phyloP scores from a whole-genome alignment of 805 yeast species.

The Ogataea henricii region DNA sequence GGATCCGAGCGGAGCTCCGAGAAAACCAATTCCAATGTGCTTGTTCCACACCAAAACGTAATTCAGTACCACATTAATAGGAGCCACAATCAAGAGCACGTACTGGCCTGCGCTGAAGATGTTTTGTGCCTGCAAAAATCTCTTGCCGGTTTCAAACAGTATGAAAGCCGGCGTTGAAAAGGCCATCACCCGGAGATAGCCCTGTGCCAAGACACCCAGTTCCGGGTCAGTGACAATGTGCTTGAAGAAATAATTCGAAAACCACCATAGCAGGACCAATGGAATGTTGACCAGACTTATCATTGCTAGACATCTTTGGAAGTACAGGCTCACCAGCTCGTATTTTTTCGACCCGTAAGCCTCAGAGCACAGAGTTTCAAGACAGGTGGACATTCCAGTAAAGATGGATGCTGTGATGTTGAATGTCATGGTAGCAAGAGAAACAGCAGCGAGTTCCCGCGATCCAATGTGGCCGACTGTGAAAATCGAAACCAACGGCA shows the following conservation, averaged over 20 bases:
- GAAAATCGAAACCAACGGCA: constrained; percentile 68
- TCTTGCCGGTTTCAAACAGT: constrained; percentile 59
- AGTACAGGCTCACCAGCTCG: constrained; percentile 34
- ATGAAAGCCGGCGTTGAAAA: constrained; percentile 49
- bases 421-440: constrained; percentile 70
- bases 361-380: constrained; percentile 72
- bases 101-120: constrained; percentile 73
- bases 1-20: constrained; percentile 71
- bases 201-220: constrained; percentile 47
- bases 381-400: constrained; percentile 68
- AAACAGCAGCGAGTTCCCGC: constrained; percentile 65
- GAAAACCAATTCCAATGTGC: constrained; percentile 54
- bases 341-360: constrained; percentile 53
- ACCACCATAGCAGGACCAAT: constrained; percentile 57
- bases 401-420: constrained; percentile 68
- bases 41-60: constrained; percentile 62
- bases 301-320: constrained; percentile 59
- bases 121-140: constrained; percentile 69
- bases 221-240: constrained; percentile 50
- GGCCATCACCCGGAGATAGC: constrained; percentile 45
- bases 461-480: constrained; percentile 70
- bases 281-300: constrained; percentile 50
- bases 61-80: constrained; percentile 62
- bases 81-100: constrained; percentile 64
- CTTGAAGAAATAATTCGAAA: constrained; percentile 43